Conservation (phyloP, 192 early-diverging fungal genomes). For the Backusella macrospora region DNA sequence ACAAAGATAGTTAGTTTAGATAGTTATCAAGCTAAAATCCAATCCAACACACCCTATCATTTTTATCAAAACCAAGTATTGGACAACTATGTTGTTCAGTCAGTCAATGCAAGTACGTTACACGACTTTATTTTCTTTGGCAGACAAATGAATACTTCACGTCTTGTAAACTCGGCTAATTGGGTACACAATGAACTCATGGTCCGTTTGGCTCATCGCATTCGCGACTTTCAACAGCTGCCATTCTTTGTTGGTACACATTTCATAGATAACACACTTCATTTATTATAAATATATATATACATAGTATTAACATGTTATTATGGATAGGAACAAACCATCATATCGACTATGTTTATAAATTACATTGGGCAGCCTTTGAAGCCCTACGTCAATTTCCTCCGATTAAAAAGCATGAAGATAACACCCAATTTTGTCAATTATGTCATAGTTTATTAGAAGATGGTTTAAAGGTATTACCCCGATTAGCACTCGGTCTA, state of each 20-base stretch:
- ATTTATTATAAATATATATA: too few relatives aligned
- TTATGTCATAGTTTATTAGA: constrained; percentile 72
- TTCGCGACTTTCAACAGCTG: constrained; percentile 89
- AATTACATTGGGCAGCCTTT: constrained; percentile 91
- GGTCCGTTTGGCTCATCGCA: constrained; percentile 88
- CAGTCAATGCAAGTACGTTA: constrained; percentile 80
- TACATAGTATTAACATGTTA: too few relatives aligned
- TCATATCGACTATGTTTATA: constrained; percentile 83
- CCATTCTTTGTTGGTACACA: constrained; percentile 88
- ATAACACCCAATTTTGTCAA: constrained; percentile 83
- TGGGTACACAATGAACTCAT: constrained; percentile 92
- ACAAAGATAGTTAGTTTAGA: constrained; percentile 11
- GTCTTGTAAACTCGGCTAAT: constrained; percentile 85
- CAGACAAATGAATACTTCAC: constrained; percentile 80
- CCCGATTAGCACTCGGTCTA: constrained; percentile 86
- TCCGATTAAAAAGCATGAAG: constrained; percentile 76
- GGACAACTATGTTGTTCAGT: constrained; percentile 80
- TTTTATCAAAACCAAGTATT: constrained; percentile 94
- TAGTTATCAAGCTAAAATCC: not conserved
- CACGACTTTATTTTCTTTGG: constrained; percentile 92
- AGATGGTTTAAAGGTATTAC: constrained; percentile 84
- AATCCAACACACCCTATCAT: constrained; percentile 53
- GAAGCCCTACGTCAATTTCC: constrained; percentile 75
- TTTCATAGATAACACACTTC: too few relatives aligned
- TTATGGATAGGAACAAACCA: constrained; percentile 62